These are phyloP conservation scores for Agastache rugosa DNA, from an alignment of 257 asterid species.

Conservation along the genomic window DNA sequence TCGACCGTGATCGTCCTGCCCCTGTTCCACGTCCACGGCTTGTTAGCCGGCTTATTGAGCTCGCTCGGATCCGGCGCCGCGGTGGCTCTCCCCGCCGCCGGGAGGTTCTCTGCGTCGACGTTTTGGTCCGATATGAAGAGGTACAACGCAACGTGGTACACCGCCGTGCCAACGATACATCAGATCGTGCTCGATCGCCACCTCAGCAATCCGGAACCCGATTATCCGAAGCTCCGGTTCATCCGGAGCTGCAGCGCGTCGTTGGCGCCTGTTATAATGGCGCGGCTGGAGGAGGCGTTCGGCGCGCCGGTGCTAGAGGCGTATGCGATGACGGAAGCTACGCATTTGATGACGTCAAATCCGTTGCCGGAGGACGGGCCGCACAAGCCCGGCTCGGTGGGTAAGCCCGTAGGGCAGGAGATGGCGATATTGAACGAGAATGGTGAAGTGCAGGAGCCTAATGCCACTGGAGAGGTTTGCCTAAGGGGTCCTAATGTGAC, in stretches of 20 bases:
- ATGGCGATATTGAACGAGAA: constrained; percentile 72
- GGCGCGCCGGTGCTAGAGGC: constrained; percentile 72
- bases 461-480: constrained; percentile 79
- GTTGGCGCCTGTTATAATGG: constrained; percentile 81
- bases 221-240: constrained; percentile 85
- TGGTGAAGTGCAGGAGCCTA: constrained; percentile 65
- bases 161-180: constrained; percentile 97
- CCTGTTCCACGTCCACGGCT: constrained; percentile 93
- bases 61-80: constrained; percentile 90
- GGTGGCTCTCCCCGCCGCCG: constrained; percentile 85
- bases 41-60: constrained; percentile 80
- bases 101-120: constrained; percentile 93
- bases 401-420: constrained; percentile 88
- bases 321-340: constrained; percentile 91
- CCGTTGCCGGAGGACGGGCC: constrained; percentile 81
- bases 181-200: constrained; percentile 92
- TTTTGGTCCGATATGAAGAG: constrained; percentile 90
- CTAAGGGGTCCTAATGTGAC: constrained; percentile 90
- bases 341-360: constrained; percentile 83
- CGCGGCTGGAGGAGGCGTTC: constrained; percentile 86
- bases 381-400: constrained; percentile 77
- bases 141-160: constrained; percentile 90
- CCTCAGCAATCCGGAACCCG: constrained; percentile 62
- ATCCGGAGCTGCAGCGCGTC: constrained; percentile 99
- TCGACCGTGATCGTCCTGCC: constrained; percentile 92